Base-by-base conservation (phyloP, 768 basidiomycete genomes). In the Termitomyces sp. region DNA sequence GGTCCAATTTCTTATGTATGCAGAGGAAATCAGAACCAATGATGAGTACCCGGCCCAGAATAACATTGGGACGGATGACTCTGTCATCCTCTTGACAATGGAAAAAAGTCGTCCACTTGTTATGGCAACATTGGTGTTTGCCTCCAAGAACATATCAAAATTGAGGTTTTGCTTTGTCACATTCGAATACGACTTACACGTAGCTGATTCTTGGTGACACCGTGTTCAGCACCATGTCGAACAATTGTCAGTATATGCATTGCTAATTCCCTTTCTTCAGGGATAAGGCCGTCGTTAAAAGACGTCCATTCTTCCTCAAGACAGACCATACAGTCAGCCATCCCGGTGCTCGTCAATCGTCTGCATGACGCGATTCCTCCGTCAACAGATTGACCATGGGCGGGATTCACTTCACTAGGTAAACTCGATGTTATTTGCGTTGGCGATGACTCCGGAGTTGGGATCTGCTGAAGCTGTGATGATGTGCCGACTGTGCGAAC, bases 41-140 rank as follows among this genome's bases (percentile, higher is more conserved):
- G 73, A 66, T 16, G 72, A 69, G 63, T 87, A 88, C n/a, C 88
- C 90, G 18, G 75, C 72, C 86, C 87, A 88, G 63, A 83, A 77
- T n/a, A 87, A 61, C 56, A 85, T 74, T 10, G 89, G 87, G 44
- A 82, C 68, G 3, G 76, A 60, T 24, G 74, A 68, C 44, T 78
- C 73, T 9, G 76, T 72, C 71, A 88, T 74, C 44, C 64, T 74
- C 30, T 71, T 72, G 38, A 79, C 67, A 22, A 77, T 66, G 13
- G 65, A 61, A 30, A 73, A 64, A 33, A 74, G 54, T 22, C 67
- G 53, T 56, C 63, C 48, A 46, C 56, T 69, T 62, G 62, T 54
- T 26, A 65, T 49, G 49, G 56, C 44, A 46, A 54, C n/a, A 28
- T 58, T 52, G 22, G 56, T 57, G 46, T 60, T 61, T 45, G 58